Percentiles rank a stretch among this genome's conserved stretches.
phyloP scores from a whole-genome alignment of 2,329 filamentous ascomycete species.

The Arthrobotrys megalospora region DNA sequence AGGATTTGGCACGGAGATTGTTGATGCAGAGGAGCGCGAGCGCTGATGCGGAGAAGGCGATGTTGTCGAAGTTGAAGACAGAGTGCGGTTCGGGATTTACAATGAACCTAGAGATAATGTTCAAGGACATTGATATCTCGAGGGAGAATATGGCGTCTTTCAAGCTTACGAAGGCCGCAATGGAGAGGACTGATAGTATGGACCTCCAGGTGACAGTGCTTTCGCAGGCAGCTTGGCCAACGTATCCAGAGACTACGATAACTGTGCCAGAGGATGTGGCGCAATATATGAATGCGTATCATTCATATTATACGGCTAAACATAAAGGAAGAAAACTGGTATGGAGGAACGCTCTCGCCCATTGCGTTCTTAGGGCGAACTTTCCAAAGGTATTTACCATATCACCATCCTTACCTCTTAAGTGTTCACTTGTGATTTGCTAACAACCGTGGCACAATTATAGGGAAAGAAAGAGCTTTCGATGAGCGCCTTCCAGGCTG shows the following conservation, averaged over 20 bases:
- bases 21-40: slow-evolving; percentile 94
- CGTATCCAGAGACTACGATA: slow-evolving; percentile 83
- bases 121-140: slow-evolving; percentile 95
- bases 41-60: slow-evolving; percentile 93
- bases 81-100: slow-evolving; percentile 96
- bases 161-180: slow-evolving; percentile 76
- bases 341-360: slow-evolving; percentile 94
- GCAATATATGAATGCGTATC: slow-evolving; percentile 83
- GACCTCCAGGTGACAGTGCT: slow-evolving; percentile 90
- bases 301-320: slow-evolving; percentile 87
- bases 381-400: slow-evolving; percentile 74
- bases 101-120: slow-evolving; percentile 98
- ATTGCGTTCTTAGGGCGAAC: slow-evolving; percentile 85
- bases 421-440: neutral
- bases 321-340: slow-evolving; percentile 87
- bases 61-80: slow-evolving; percentile 78
- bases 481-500: slow-evolving; percentile 91
- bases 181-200: slow-evolving; percentile 72
- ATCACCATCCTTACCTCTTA: neutral
- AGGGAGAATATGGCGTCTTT: slow-evolving; percentile 94
- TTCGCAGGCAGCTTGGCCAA: slow-evolving; percentile 93
- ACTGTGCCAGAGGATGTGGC: slow-evolving; percentile 83
- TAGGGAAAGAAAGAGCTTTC: slow-evolving; percentile 85
- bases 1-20: slow-evolving; percentile 88
- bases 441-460: neutral